Evolutionary conservation across 164 flowering plant genomes (phyloP).

Genomic region (Macadamia tetraphylla): DNA sequence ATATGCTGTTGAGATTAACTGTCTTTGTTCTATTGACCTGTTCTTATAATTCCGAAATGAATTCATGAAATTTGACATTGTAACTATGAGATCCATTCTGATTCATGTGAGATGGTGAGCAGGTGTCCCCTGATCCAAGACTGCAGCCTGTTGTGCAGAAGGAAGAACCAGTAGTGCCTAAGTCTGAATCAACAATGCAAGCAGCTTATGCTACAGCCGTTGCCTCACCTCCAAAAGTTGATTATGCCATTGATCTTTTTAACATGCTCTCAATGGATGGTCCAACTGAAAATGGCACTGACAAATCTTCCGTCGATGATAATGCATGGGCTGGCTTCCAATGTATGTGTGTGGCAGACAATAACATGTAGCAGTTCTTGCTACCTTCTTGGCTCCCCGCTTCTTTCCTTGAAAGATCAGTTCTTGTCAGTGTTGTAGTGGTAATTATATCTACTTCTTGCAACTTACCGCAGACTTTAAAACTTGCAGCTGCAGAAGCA

Average conservation of each 20-base stretch:
- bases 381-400: neutral
- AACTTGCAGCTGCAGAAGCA: conserved; percentile 64
- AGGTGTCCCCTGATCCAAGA: conserved; percentile 40
- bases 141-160: conserved; percentile 35
- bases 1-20: neutral
- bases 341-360: conserved; percentile 37
- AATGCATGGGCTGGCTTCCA: conserved; percentile 90
- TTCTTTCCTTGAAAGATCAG: neutral
- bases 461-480: conserved; percentile 9
- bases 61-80: neutral
- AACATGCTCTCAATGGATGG: conserved; percentile 81
- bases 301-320: conserved; percentile 52
- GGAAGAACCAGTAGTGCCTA: conserved; percentile 26
- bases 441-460: neutral
- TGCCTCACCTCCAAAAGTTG: conserved; percentile 57
- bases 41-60: neutral
- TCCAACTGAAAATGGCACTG: conserved; percentile 56
- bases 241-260: conserved; percentile 85
- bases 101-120: conserved; percentile 8
- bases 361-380: neutral
- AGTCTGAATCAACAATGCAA: conserved; percentile 33
- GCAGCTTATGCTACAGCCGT: conserved; percentile 28
- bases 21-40: neutral
- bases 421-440: neutral
- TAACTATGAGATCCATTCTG: conserved; percentile 2